A percentile compares a stretch with the other conserved stretches of the same genome.
phyloP scores from a whole-genome alignment of 2,329 filamentous ascomycete species.

The Clathrospora elynae region DNA sequence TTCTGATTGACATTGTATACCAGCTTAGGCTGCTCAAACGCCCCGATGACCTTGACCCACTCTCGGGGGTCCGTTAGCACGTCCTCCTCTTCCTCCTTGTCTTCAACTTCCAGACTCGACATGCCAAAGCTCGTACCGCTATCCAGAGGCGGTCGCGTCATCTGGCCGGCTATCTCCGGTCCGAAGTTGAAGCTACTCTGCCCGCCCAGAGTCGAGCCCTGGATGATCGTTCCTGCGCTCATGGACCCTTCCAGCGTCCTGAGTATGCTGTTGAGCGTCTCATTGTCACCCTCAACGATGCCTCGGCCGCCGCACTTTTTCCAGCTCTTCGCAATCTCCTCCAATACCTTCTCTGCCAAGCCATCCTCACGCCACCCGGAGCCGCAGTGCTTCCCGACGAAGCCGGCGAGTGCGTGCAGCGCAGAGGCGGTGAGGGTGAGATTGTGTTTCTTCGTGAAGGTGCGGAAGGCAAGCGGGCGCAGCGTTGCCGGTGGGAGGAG shows the following conservation, averaged over 20 bases:
- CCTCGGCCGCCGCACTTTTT: constrained; percentile 87
- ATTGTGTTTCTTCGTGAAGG: constrained; percentile 97
- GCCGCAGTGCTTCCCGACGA: constrained; percentile 92
- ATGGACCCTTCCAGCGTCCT: constrained; percentile 85
- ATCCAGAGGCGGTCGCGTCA: constrained; percentile 52
- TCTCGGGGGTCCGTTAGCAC: constrained; percentile 70
- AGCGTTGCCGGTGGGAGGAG: constrained; percentile 85
- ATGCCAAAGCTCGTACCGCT: constrained; percentile 69
- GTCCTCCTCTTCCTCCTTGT: constrained; percentile 63
- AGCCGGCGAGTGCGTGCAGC: constrained; percentile 80
- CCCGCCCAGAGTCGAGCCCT: constrained; percentile 61
- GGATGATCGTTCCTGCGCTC: constrained; percentile 75
- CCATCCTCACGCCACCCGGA: constrained; percentile 97
- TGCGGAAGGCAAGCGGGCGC: constrained; percentile 88
- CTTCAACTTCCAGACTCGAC: constrained; percentile 56
- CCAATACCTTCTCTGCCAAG: constrained; percentile 85
- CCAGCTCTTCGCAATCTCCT: constrained; percentile 90
- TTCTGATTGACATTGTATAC: constrained; percentile 81
- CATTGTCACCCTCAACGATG: constrained; percentile 80
- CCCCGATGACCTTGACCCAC: constrained; percentile 83
- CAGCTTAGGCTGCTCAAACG: constrained; percentile 83
- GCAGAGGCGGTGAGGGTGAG: constrained; percentile 88
- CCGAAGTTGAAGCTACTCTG: constrained; percentile 70
- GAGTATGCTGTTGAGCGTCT: constrained; percentile 77
- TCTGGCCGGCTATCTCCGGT: constrained; percentile 32